A percentile compares a stretch with the other conserved stretches of the same genome.
Evolutionary conservation across 208 protist genomes (phyloP).

Genomic region (Balamuthia mandrillaris): DNA sequence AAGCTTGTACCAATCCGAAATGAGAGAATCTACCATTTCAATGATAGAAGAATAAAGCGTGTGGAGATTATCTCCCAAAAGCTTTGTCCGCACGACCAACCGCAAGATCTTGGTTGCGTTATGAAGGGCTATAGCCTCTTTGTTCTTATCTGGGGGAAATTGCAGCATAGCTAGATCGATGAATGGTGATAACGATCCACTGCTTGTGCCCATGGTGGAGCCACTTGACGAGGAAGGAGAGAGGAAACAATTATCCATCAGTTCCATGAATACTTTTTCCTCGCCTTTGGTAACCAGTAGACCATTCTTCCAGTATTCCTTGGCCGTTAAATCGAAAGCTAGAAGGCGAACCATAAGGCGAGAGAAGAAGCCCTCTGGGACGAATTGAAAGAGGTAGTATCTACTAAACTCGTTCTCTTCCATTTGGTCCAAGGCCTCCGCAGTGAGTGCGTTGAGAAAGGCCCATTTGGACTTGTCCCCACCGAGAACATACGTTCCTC

Average conservation of each 20-base stretch:
- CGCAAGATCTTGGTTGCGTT: no score
- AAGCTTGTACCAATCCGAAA: slow-evolving; percentile 19
- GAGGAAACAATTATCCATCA: not conserved
- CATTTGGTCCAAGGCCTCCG: no score
- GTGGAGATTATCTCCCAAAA: no score
- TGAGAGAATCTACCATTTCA: not conserved
- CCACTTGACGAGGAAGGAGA: no score
- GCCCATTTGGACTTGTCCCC: no score
- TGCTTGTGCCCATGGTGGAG: not conserved
- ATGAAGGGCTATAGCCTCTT: no score
- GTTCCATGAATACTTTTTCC: not conserved
- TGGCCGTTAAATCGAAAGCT: not conserved
- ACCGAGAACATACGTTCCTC: no score
- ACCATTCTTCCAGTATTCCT: not conserved
- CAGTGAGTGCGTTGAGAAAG: no score
- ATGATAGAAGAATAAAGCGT: no score
- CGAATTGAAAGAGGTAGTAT: not conserved
- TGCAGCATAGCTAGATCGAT: not conserved
- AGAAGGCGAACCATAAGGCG: not conserved
- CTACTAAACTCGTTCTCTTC: not conserved
- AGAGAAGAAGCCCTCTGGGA: slow-evolving; percentile 30
- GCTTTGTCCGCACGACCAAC: no score
- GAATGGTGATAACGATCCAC: not conserved
- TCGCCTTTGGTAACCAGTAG: not conserved
- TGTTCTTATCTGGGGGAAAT: no score